phyloP scores from a whole-genome alignment of 495 filamentous ascomycete genomes.

The Umbilicaria muhlenbergii region DNA sequence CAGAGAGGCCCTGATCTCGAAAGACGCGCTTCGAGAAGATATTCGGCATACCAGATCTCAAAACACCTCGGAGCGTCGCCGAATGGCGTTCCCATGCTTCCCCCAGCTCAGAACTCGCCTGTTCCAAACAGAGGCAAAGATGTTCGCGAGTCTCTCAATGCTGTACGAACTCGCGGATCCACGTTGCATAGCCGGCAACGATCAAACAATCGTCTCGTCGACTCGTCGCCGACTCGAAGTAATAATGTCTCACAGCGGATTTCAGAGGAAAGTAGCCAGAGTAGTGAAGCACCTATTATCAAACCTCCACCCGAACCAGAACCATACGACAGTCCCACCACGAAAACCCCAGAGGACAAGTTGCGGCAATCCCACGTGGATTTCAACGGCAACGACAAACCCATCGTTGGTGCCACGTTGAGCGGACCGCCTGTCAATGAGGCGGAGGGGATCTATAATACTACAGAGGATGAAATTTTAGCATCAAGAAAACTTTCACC shows the following conservation, averaged over 20 bases:
- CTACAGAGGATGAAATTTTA: neutral
- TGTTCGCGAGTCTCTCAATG: conserved; percentile 79
- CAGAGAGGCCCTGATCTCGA: conserved; percentile 89
- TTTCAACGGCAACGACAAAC: conserved; percentile 12
- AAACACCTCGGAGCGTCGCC: conserved; percentile 74
- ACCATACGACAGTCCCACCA: conserved; percentile 27
- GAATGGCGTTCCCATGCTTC: conserved; percentile 72
- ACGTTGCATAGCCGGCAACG: conserved; percentile 47
- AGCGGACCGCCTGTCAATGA: conserved; percentile 17
- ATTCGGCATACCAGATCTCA: conserved; percentile 89
- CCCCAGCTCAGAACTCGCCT: conserved; percentile 64
- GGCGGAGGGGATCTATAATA: conserved; percentile 3
- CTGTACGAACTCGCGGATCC: conserved; percentile 66
- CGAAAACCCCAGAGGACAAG: conserved; percentile 46
- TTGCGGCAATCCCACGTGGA: conserved; percentile 29
- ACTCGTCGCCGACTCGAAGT: conserved; percentile 45
- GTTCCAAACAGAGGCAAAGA: conserved; percentile 82
- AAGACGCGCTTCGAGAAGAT: conserved; percentile 77
- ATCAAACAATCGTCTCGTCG: conserved; percentile 35
- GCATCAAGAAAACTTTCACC: conserved; percentile 1
- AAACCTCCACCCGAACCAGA: conserved; percentile 16
- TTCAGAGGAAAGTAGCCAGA: conserved; percentile 43
- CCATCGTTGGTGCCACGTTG: conserved; percentile 17
- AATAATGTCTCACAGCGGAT: conserved; percentile 39
- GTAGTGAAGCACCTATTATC: conserved; percentile 22